Conservation (phyloP, 768 basidiomycete genomes). For the Xanthoconium stramineum region DNA sequence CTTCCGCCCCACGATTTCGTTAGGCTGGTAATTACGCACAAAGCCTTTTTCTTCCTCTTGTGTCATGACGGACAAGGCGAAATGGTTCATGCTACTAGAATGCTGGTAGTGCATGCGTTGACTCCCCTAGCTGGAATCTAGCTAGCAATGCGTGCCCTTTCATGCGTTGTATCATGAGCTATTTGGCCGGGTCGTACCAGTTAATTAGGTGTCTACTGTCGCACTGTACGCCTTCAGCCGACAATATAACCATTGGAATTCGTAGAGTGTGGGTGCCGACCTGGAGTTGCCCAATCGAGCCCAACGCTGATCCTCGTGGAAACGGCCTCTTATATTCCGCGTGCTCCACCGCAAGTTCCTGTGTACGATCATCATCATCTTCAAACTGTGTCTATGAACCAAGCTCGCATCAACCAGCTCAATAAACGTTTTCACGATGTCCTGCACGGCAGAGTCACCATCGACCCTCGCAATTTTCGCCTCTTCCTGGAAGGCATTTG, state of each 20-base stretch:
- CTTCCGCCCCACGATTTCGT: too few relatives aligned
- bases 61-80: too few relatives aligned
- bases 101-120: not conserved
- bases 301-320: not conserved
- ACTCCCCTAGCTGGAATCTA: not conserved
- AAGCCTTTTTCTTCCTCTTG: too few relatives aligned
- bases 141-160: not conserved
- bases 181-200: not conserved
- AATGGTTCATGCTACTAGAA: constrained; percentile 16
- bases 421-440: constrained; percentile 35
- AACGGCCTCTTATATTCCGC: not conserved
- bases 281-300: constrained; percentile 3
- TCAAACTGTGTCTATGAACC: constrained; percentile 8
- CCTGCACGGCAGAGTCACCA: constrained; percentile 25
- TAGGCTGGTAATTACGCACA: too few relatives aligned
- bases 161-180: constrained; percentile 15
- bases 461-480: constrained; percentile 22
- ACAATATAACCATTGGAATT: not conserved
- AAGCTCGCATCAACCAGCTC: constrained; percentile 26
- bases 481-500: constrained; percentile 49
- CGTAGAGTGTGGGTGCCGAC: not conserved
- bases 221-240: too few relatives aligned
- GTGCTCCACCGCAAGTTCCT: constrained; percentile 1
- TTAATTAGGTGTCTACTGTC: too few relatives aligned
- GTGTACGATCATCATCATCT: not conserved